Base-by-base conservation (phyloP, 805 yeast genomes). In the Kodamaea laetipori region DNA sequence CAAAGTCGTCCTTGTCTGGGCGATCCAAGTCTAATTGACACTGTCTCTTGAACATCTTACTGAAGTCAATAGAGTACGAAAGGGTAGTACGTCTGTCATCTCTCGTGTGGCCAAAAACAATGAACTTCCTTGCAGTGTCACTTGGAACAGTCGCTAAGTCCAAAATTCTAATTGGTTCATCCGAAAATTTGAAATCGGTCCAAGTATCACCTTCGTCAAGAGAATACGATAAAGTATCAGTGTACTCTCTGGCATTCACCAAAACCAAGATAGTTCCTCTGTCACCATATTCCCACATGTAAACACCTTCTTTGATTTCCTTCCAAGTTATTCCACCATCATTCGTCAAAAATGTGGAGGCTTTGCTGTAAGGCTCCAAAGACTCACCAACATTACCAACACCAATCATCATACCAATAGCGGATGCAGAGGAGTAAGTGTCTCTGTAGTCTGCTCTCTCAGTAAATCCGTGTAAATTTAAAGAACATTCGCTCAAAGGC, bases 201-300 rank as follows among this genome's bases (percentile, higher is more conserved):
- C 97, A 94, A 0, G 82, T 72, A 4, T 70, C 67, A 26, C 98
- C 99, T 51, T 83, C 86, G 64, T 94, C 92, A 10, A 81, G 58
- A 0, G 97, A 86, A 56, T 81, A 90, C 1, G 66, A 53, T 0
- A 92, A 42, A 1, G 66, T 63, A 46, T 87, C 72, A 0, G 96
- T 83, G 6, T 71, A 66, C 23, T 77, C 81, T 3, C 64, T 69
- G 4, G 77, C 79, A 30, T 81, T 73, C 1, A 85, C 92, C 39
- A 90, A 61, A 1, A 88, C 88, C 39, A 94, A 64, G 26, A 94
- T 76, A 0, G 96, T 82, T 12, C 99, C 99, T 51, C 88, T 86
- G 63, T 94, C 99, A 49, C 98, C 98, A 62, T 74, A 94, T 64
- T 90, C 98, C 98, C 98, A 94, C 78, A 85, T 84, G 53, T 79